These are phyloP conservation scores for Helminthosporium solani DNA, from an alignment of 2,329 filamentous ascomycete species.

Conservation along the genomic window DNA sequence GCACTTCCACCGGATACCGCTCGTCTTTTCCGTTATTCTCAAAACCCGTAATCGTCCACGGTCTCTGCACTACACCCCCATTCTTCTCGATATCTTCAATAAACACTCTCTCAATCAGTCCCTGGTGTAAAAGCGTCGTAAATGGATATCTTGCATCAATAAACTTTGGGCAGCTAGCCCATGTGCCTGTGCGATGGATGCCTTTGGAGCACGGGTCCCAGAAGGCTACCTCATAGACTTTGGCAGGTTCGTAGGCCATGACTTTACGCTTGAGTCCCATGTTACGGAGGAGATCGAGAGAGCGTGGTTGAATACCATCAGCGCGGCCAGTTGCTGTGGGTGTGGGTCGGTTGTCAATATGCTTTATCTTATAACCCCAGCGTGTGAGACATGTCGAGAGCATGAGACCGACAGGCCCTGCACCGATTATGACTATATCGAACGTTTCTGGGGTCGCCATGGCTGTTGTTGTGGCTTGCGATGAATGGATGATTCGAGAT, in stretches of 20 bases:
- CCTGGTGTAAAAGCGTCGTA: conserved; percentile 63
- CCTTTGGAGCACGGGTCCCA: conserved; percentile 60
- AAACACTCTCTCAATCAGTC: conserved; percentile 63
- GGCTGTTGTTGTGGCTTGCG: neutral
- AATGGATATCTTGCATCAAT: conserved; percentile 66
- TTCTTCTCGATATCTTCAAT: conserved; percentile 62
- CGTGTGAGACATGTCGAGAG: conserved; percentile 83
- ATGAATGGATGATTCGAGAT: neutral
- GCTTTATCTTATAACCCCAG: conserved; percentile 94
- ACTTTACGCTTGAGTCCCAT: conserved; percentile 86
- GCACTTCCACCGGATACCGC: conserved; percentile 78
- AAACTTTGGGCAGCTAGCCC: conserved; percentile 87
- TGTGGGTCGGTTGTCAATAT: conserved; percentile 86
- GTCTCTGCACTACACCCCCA: conserved; percentile 57
- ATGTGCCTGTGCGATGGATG: conserved; percentile 64
- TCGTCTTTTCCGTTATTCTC: conserved; percentile 61
- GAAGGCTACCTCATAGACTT: conserved; percentile 72
- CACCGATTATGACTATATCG: conserved; percentile 80
- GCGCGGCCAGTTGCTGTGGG: conserved; percentile 84
- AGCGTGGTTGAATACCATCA: conserved; percentile 88
- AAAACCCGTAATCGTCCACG: conserved; percentile 64
- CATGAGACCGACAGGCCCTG: conserved; percentile 84
- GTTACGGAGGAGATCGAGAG: conserved; percentile 81
- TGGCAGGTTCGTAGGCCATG: conserved; percentile 84
- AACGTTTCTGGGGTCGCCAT: conserved; percentile 43